Percentiles rank a stretch among this genome's conserved stretches.
Conservation (phyloP, 164 flowering plant genomes). For the Liquidambar formosana region DNA sequence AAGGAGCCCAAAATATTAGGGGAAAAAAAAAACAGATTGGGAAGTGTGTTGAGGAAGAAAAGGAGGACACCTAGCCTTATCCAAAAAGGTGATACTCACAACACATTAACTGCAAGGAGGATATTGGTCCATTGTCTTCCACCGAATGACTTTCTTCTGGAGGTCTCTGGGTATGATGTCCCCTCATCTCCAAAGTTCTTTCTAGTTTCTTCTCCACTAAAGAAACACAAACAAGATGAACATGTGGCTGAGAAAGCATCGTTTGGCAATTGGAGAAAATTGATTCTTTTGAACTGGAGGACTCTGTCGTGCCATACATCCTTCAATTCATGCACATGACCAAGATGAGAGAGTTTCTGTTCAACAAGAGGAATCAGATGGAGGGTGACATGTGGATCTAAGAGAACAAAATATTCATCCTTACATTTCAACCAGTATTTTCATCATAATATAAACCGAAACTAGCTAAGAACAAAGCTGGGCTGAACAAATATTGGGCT, state of each 20-base stretch:
- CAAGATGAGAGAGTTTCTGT: slow-evolving; percentile 43
- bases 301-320: slow-evolving; percentile 30
- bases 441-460: background rate
- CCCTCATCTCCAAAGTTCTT: slow-evolving; percentile 20
- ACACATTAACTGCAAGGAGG: slow-evolving; percentile 62
- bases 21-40: background rate
- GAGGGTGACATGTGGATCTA: background rate
- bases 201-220: slow-evolving; percentile 40
- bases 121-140: slow-evolving; percentile 63
- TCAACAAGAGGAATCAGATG: slow-evolving; percentile 10
- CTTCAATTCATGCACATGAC: slow-evolving; percentile 30
- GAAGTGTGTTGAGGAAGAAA: too few relatives aligned
- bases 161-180: slow-evolving; percentile 26
- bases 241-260: slow-evolving; percentile 30
- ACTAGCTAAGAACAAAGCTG: background rate
- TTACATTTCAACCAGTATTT: background rate
- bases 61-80: background rate
- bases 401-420: background rate
- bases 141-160: slow-evolving; percentile 34
- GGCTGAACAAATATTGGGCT: too few relatives aligned
- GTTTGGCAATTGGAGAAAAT: slow-evolving; percentile 30
- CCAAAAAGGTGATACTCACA: slow-evolving; percentile 48
- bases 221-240: slow-evolving; percentile 45
- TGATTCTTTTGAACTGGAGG: slow-evolving; percentile 26
- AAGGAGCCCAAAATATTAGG: background rate